A percentile compares a stretch with the other conserved stretches of the same genome.
phyloP scores from a whole-genome alignment of 2,329 filamentous ascomycete genomes.

The Trichocomaceae sp. region DNA sequence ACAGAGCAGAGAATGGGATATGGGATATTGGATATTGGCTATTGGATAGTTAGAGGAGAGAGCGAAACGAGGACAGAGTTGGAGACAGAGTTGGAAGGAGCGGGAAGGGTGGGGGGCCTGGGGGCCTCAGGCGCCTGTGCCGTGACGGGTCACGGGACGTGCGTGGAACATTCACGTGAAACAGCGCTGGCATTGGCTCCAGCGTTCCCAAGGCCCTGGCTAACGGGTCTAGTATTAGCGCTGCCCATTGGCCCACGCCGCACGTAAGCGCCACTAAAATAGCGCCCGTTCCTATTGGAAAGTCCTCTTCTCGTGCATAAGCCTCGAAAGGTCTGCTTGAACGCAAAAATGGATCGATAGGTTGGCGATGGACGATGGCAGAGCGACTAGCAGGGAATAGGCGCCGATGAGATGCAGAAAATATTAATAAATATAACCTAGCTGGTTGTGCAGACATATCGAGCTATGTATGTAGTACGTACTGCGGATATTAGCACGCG shows the following conservation, averaged over 20 bases:
- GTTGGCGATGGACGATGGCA: not conserved
- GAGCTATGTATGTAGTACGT: too few relatives aligned
- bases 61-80: not conserved
- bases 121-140: slow-evolving; percentile 9
- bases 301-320: too few relatives aligned
- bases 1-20: too few relatives aligned
- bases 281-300: slow-evolving; percentile 6
- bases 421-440: too few relatives aligned
- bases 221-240: not conserved
- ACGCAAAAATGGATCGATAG: not conserved
- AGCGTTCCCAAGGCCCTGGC: slow-evolving; percentile 10
- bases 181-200: not conserved
- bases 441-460: not conserved
- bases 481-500: not conserved
- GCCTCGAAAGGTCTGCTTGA: too few relatives aligned
- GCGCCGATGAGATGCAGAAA: not conserved
- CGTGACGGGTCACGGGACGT: slow-evolving; percentile 6
- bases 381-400: not conserved
- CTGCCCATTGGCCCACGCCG: slow-evolving; percentile 3
- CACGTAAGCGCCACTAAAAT: slow-evolving; percentile 13
- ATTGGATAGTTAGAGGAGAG: not conserved
- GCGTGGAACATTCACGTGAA: not conserved
- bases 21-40: too few relatives aligned
- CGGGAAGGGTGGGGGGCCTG: not conserved
- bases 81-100: not conserved